Evolutionary conservation across 371 early-diverging fungal genomes (phyloP).

Genomic region (Mortierella sp.): DNA sequence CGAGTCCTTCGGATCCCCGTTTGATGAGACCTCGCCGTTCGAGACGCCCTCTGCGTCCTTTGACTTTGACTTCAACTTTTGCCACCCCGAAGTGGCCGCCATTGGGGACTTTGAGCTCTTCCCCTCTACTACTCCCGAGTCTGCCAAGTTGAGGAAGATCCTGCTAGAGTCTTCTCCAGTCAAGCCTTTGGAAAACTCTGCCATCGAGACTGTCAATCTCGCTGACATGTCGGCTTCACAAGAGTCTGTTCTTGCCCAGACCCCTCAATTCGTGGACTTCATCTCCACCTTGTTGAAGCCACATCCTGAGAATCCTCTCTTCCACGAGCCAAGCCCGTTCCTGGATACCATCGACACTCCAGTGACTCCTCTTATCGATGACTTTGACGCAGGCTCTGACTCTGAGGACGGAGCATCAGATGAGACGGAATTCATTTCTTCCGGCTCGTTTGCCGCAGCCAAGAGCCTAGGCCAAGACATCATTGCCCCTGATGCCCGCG

Average conservation of each 20-base stretch:
- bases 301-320: too few species aligned
- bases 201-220: conserved; percentile 8
- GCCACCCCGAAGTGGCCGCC: neutral
- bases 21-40: conserved; percentile 16
- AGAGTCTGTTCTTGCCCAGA: too few species aligned
- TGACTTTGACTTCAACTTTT: conserved; percentile 22
- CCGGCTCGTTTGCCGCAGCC: conserved; percentile 20
- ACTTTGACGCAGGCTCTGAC: too few species aligned
- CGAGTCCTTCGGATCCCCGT: conserved; percentile 12
- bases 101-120: conserved; percentile 42
- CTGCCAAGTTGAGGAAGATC: conserved; percentile 17
- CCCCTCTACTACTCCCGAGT: conserved; percentile 17
- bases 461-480: conserved; percentile 32
- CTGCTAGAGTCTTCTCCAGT: conserved; percentile 4
- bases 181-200: neutral
- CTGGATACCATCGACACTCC: too few species aligned
- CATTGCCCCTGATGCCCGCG: conserved; percentile 13
- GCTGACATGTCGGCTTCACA: conserved; percentile 2
- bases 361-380: too few species aligned
- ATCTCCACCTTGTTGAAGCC: too few species aligned
- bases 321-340: too few species aligned
- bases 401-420: too few species aligned
- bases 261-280: too few species aligned
- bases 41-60: neutral
- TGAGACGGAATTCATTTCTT: too few species aligned